These are phyloP conservation scores for Talaromyces sp. DNA, from an alignment of 2,329 filamentous ascomycete genomes.

Conservation along the genomic window DNA sequence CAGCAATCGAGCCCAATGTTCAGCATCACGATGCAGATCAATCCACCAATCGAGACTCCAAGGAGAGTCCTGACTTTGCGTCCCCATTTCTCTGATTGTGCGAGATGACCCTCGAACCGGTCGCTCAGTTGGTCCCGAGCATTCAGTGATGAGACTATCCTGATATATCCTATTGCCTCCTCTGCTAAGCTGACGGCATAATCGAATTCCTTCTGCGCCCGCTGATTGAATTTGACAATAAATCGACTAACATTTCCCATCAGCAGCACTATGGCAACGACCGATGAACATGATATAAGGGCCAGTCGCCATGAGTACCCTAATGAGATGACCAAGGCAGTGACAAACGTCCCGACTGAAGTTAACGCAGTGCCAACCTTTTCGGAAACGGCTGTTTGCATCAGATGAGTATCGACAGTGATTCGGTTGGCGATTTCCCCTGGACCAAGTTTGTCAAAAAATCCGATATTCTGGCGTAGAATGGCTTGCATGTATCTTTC, in stretches of 20 bases:
- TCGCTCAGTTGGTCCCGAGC: conserved; percentile 64
- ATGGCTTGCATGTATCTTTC: conserved; percentile 29
- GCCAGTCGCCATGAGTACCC: conserved; percentile 47
- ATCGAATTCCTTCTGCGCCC: conserved; percentile 61
- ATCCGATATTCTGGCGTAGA: conserved; percentile 54
- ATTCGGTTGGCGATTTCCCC: conserved; percentile 41
- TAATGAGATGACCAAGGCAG: conserved; percentile 50
- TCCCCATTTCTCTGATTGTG: not conserved
- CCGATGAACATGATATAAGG: conserved; percentile 12
- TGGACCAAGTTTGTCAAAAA: conserved; percentile 38
- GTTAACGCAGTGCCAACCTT: conserved; percentile 19
- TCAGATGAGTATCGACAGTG: conserved; percentile 47
- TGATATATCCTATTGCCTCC: conserved; percentile 89
- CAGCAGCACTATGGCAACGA: conserved; percentile 2
- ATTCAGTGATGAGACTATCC: conserved; percentile 50
- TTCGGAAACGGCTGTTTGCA: conserved; percentile 41
- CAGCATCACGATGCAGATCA: conserved; percentile 81
- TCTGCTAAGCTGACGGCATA: conserved; percentile 48
- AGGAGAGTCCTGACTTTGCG: conserved; percentile 54
- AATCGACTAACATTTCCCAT: conserved; percentile 7
- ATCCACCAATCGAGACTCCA: conserved; percentile 74
- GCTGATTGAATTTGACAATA: conserved; percentile 10
- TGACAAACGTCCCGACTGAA: conserved; percentile 37
- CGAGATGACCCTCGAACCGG: not conserved
- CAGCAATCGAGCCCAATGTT: conserved; percentile 88